These are phyloP conservation scores for Cynara cardunculus DNA, from an alignment of 129 eudicot species.

Conservation along the genomic window DNA sequence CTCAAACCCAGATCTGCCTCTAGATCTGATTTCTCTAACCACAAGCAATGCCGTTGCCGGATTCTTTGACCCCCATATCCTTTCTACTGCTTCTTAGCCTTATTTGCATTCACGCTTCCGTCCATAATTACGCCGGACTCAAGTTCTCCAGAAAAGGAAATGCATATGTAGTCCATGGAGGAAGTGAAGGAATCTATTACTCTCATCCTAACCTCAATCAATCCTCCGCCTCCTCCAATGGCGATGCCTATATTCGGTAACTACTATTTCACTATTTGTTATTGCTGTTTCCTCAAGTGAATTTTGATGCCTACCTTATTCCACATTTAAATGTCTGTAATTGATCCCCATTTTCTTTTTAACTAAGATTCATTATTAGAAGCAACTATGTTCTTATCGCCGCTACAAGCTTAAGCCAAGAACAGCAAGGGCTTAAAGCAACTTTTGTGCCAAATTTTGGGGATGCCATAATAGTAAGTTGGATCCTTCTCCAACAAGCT, in stretches of 20 bases:
- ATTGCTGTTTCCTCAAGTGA: background rate
- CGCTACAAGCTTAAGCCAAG: background rate
- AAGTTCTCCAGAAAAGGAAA: constrained; percentile 73
- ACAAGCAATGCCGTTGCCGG: constrained; percentile 40
- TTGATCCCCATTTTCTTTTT: background rate
- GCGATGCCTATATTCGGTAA: constrained; percentile 83
- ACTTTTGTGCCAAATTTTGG: background rate
- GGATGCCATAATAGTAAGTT: constrained; percentile 6
- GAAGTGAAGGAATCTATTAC: constrained; percentile 92
- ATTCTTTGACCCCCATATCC: constrained; percentile 29
- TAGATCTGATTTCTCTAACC: constrained; percentile 12
- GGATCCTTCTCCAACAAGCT: background rate
- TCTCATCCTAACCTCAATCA: constrained; percentile 39
- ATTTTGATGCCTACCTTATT: background rate
- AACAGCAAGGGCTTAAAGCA: background rate
- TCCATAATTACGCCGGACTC: constrained; percentile 61
- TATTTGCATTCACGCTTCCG: constrained; percentile 48
- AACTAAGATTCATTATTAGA: background rate
- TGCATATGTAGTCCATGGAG: constrained; percentile 87
- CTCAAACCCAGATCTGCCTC: constrained; percentile 18
- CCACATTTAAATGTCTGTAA: background rate
- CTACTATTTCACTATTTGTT: background rate
- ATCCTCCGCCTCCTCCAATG: constrained; percentile 42
- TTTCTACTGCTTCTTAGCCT: constrained; percentile 28
- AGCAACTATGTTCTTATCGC: background rate